Evolutionary conservation across 2,329 filamentous ascomycete species (phyloP).

Genomic region (Clonostachys solani): DNA sequence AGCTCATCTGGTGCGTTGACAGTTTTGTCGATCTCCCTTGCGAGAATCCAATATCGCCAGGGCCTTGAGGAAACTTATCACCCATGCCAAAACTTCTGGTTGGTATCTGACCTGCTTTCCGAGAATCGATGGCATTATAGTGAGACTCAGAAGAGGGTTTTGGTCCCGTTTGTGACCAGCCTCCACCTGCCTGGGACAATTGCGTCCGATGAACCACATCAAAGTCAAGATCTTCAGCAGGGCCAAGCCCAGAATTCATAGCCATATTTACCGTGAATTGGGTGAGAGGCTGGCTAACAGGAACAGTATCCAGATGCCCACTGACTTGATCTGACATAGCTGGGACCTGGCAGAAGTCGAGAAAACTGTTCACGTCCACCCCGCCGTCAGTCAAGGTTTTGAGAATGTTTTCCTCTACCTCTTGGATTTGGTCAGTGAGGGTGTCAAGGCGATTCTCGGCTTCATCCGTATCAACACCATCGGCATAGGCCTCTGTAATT

Average conservation of each 20-base stretch:
- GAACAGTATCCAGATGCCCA: slow-evolving; percentile 21
- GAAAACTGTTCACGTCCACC: slow-evolving; percentile 34
- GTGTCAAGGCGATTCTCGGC: slow-evolving; percentile 46
- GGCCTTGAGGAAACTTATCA: too few species aligned
- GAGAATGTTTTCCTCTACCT: slow-evolving; percentile 35
- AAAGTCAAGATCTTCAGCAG: slow-evolving; percentile 25
- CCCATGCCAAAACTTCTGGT: too few species aligned
- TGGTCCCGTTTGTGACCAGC: too few species aligned
- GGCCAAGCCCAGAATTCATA: slow-evolving; percentile 22
- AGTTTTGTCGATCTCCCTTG: too few species aligned
- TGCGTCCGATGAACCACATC: slow-evolving; percentile 52
- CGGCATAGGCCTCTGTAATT: slow-evolving; percentile 45
- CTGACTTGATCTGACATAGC: background rate
- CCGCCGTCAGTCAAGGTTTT: slow-evolving; percentile 35
- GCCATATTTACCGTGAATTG: slow-evolving; percentile 23
- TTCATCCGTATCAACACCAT: slow-evolving; percentile 44
- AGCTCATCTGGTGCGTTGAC: too few species aligned
- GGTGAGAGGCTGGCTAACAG: slow-evolving; percentile 36
- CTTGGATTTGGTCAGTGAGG: slow-evolving; percentile 37
- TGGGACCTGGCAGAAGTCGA: slow-evolving; percentile 16
- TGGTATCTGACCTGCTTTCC: too few species aligned
- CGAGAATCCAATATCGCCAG: too few species aligned
- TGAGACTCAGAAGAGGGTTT: too few species aligned
- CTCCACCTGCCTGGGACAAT: background rate
- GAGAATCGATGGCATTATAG: too few species aligned